These are phyloP conservation scores for Cornus kousa DNA, from an alignment of 148 eudicot species.

Conservation along the genomic window DNA sequence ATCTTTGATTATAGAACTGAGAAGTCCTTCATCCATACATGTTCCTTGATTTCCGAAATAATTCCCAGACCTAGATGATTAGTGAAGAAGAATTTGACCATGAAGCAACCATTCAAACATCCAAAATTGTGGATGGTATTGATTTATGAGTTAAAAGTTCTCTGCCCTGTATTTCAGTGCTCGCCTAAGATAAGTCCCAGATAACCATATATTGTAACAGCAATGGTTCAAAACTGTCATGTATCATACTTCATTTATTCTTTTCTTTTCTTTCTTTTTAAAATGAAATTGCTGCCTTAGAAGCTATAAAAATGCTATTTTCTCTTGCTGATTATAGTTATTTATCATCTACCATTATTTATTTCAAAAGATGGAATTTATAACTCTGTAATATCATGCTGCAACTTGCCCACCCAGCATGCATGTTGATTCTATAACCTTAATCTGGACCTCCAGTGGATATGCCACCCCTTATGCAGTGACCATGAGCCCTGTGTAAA, in stretches of 20 bases:
- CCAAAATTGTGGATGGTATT: background rate
- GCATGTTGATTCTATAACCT: background rate
- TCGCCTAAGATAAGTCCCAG: background rate
- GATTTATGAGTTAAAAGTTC: background rate
- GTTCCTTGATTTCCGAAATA: background rate
- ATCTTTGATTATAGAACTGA: background rate
- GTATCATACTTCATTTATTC: no score
- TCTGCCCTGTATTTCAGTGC: background rate
- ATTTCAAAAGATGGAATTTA: background rate
- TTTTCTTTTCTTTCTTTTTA: background rate
- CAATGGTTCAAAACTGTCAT: background rate
- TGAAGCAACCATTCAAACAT: background rate
- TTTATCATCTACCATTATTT: background rate
- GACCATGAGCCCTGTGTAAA: background rate
- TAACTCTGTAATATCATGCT: background rate
- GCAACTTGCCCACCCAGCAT: background rate
- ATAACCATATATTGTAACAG: background rate
- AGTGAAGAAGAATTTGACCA: background rate
- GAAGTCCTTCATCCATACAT: background rate
- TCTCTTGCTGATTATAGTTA: background rate
- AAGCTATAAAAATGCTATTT: background rate
- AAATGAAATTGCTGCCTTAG: background rate
- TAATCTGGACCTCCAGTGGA: background rate
- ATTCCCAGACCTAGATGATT: background rate
- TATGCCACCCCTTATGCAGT: background rate